Evolutionary conservation across 345 rosid species (phyloP).

Genomic region (Raphanus raphanistrum): DNA sequence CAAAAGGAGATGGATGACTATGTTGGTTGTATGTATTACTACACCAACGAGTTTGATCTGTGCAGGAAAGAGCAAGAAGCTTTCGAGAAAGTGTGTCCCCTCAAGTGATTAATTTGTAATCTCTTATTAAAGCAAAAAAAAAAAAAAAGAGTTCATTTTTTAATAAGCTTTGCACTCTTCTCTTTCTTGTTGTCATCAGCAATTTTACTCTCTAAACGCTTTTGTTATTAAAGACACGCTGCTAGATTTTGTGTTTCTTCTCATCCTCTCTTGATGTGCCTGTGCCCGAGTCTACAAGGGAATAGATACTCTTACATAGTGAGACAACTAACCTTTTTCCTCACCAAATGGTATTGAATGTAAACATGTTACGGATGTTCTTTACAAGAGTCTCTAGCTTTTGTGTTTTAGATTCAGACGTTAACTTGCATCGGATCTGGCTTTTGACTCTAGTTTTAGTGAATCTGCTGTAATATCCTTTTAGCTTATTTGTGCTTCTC

Average conservation of each 20-base stretch:
- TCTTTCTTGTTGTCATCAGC: background rate
- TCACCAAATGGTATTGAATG: background rate
- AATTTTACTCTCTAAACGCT: background rate
- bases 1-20: slow-evolving; percentile 88
- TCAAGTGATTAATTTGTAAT: slow-evolving; percentile 51
- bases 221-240: background rate
- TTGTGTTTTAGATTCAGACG: background rate
- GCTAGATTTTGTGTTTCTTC: no score
- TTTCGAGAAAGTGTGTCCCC: slow-evolving; percentile 90
- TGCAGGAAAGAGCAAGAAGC: slow-evolving; percentile 97
- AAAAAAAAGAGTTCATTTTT: no score
- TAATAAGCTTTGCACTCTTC: slow-evolving; percentile 5
- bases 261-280: background rate
- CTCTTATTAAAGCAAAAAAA: slow-evolving; percentile 24
- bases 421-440: slow-evolving; percentile 4
- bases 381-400: slow-evolving; percentile 4
- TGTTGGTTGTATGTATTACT: slow-evolving; percentile 95
- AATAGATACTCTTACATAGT: slow-evolving; percentile 15
- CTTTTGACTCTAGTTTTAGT: background rate
- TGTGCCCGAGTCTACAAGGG: background rate
- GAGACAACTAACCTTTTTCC: background rate
- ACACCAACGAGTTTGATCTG: slow-evolving; percentile 89
- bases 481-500: background rate
- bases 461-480: background rate
- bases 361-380: slow-evolving; percentile 8